Percentiles rank a stretch among this genome's conserved stretches.
These are phyloP conservation scores for Arthrinium puccinioides DNA, from an alignment of 2,329 filamentous ascomycete genomes.

Conservation along the genomic window DNA sequence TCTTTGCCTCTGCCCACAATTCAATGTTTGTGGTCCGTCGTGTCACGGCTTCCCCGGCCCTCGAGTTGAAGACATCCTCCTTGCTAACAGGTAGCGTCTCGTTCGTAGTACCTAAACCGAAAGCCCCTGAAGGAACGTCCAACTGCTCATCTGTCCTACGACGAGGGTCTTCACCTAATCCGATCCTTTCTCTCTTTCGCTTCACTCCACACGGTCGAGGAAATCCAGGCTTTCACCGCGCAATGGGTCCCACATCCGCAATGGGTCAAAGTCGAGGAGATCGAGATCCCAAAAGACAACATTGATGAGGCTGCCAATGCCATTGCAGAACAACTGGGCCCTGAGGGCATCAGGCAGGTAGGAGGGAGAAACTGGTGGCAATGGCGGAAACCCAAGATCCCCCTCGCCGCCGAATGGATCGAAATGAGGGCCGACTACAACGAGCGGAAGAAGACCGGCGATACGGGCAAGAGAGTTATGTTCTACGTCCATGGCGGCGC, in stretches of 20 bases:
- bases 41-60: too few species aligned
- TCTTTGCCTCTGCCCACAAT: too few species aligned
- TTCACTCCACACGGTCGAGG: slow-evolving; percentile 85
- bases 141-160: slow-evolving; percentile 86
- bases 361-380: slow-evolving; percentile 87
- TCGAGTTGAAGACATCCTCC: too few species aligned
- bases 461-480: slow-evolving; percentile 69
- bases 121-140: slow-evolving; percentile 70
- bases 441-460: slow-evolving; percentile 56
- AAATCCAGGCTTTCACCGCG: slow-evolving; percentile 82
- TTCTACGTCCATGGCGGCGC: slow-evolving; percentile 91
- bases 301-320: slow-evolving; percentile 59
- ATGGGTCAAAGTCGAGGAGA: slow-evolving; percentile 75
- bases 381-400: slow-evolving; percentile 63
- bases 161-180: slow-evolving; percentile 83
- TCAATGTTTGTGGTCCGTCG: too few species aligned
- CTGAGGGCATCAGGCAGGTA: slow-evolving; percentile 64
- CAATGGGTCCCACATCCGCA: slow-evolving; percentile 87
- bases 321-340: slow-evolving; percentile 68
- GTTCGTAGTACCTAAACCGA: slow-evolving; percentile 68
- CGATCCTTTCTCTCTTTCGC: slow-evolving; percentile 79
- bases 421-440: slow-evolving; percentile 84
- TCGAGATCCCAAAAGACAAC: slow-evolving; percentile 57
- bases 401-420: slow-evolving; percentile 84
- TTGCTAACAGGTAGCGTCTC: neutral